Conservation (phyloP, 2,329 filamentous ascomycete genomes). For the Penicillium sp. region DNA sequence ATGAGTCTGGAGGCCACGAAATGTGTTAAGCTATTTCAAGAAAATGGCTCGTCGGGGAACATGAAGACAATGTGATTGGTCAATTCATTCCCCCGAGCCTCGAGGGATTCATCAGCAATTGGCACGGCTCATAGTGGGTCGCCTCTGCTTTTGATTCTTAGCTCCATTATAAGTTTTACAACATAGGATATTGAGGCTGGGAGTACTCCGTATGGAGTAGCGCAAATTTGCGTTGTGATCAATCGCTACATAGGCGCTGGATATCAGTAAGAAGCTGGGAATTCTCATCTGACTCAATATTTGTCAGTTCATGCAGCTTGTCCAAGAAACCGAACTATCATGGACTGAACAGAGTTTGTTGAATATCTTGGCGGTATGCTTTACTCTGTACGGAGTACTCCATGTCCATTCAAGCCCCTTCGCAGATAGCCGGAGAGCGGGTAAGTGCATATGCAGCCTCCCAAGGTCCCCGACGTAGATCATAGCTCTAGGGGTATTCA, state of each 20-base stretch:
- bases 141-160: slow-evolving; percentile 83
- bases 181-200: neutral
- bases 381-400: neutral
- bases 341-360: neutral
- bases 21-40: slow-evolving; percentile 74
- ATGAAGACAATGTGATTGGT: slow-evolving; percentile 63
- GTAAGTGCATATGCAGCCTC: neutral
- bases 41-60: slow-evolving; percentile 62
- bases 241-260: neutral
- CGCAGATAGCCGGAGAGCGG: neutral
- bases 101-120: slow-evolving; percentile 71
- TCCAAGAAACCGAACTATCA: neutral
- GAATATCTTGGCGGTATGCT: neutral
- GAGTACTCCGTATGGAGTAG: too few species aligned
- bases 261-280: neutral
- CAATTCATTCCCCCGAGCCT: slow-evolving; percentile 69
- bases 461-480: neutral
- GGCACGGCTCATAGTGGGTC: slow-evolving; percentile 66
- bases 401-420: neutral
- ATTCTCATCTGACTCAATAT: neutral
- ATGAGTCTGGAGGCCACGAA: slow-evolving; percentile 73
- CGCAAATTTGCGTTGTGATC: slow-evolving; percentile 8
- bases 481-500: neutral
- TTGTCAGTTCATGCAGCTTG: neutral
- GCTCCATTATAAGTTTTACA: slow-evolving; percentile 62